phyloP scores from a whole-genome alignment of 495 filamentous ascomycete genomes.

The Lasiosphaeria hispida region DNA sequence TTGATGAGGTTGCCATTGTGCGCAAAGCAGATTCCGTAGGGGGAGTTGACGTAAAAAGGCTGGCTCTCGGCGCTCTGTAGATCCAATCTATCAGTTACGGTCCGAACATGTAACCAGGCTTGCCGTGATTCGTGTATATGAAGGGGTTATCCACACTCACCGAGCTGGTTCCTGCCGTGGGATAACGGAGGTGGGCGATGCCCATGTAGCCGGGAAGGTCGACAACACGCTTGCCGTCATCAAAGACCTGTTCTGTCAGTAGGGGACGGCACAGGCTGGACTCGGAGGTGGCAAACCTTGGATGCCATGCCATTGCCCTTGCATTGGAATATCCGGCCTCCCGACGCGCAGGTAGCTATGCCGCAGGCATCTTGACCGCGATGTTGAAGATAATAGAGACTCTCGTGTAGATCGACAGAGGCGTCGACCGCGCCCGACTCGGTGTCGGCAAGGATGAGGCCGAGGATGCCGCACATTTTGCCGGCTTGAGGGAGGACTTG shows the following conservation, averaged over 20 bases:
- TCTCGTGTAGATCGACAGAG: conserved; percentile 77
- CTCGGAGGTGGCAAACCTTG: conserved; percentile 45
- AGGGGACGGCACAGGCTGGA: background rate
- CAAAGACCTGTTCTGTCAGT: conserved; percentile 53
- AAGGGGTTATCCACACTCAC: conserved; percentile 22
- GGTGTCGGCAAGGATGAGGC: conserved; percentile 69
- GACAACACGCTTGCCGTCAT: conserved; percentile 67
- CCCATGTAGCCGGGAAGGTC: conserved; percentile 90
- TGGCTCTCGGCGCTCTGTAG: conserved; percentile 66
- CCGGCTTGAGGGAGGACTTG: background rate
- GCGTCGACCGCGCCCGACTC: conserved; percentile 33
- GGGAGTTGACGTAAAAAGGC: conserved; percentile 92
- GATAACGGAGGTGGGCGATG: conserved; percentile 84
- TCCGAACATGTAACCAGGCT: background rate
- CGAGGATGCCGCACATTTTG: conserved; percentile 86
- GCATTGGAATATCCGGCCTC: conserved; percentile 82
- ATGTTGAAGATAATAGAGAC: conserved; percentile 79
- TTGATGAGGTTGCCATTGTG: conserved; percentile 94
- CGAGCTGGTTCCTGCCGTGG: conserved; percentile 83
- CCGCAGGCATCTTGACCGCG: conserved; percentile 92
- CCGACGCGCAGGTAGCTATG: conserved; percentile 72
- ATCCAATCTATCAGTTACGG: background rate
- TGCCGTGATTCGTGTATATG: background rate
- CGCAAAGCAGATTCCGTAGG: conserved; percentile 66
- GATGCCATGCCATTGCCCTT: conserved; percentile 92